These are phyloP conservation scores for Podospora bellae-mahoneyi DNA, from an alignment of 495 filamentous ascomycete genomes.

Conservation along the genomic window DNA sequence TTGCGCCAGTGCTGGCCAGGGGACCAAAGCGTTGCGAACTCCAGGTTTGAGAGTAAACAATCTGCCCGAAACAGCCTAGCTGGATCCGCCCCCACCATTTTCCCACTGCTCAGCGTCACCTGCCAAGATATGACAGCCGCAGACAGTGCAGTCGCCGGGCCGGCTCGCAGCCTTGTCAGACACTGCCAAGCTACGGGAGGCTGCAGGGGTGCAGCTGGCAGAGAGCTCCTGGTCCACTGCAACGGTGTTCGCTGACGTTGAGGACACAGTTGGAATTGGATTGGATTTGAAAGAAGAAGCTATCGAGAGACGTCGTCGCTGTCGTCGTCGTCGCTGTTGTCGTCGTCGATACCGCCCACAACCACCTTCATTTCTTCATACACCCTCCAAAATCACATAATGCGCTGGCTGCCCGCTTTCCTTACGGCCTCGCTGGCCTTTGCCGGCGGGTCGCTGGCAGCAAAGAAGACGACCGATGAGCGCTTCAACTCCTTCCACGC, in stretches of 20 bases:
- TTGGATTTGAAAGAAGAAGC: not conserved
- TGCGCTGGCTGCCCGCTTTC: slow-evolving; percentile 57
- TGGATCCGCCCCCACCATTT: not conserved
- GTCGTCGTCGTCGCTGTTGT: slow-evolving; percentile 23
- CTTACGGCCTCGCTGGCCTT: slow-evolving; percentile 51
- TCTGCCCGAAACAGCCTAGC: slow-evolving; percentile 31
- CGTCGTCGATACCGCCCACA: slow-evolving; percentile 22
- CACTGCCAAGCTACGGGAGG: not conserved
- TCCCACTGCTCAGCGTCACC: slow-evolving; percentile 5
- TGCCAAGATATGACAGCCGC: slow-evolving; percentile 4
- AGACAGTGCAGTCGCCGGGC: not conserved
- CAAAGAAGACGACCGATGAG: slow-evolving; percentile 53
- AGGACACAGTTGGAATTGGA: slow-evolving; percentile 19
- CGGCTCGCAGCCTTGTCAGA: not conserved
- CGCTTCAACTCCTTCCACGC: slow-evolving; percentile 66
- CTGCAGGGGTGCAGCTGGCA: not conserved
- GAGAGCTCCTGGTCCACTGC: slow-evolving; percentile 10
- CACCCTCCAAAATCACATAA: slow-evolving; percentile 32
- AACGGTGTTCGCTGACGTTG: slow-evolving; percentile 16
- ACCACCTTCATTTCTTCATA: slow-evolving; percentile 4
- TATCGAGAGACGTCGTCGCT: slow-evolving; percentile 2
- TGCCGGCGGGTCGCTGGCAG: slow-evolving; percentile 50
- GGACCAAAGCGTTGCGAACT: slow-evolving; percentile 15
- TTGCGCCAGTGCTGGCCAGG: not conserved
- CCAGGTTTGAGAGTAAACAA: slow-evolving; percentile 33